phyloP scores from a whole-genome alignment of 2,329 filamentous ascomycete species.

The Beauveria bassiana region DNA sequence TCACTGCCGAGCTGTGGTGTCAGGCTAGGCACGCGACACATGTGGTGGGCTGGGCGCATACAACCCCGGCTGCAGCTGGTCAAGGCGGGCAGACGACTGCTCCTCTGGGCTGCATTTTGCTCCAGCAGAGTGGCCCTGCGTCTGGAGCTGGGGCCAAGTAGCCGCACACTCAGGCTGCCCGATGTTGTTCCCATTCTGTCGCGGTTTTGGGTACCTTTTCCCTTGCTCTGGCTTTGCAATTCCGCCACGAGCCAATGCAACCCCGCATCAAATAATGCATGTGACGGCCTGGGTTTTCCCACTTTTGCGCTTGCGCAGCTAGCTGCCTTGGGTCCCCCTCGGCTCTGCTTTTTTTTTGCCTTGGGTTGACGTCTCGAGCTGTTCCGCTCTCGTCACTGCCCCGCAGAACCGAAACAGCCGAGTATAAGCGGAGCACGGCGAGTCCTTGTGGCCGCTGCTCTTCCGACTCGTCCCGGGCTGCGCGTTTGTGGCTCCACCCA shows the following conservation, averaged over 20 bases:
- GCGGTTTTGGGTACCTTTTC: background rate
- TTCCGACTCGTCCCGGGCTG: conserved; percentile 11
- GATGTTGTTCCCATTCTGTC: background rate
- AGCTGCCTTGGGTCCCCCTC: background rate
- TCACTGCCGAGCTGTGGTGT: background rate
- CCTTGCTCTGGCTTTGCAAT: background rate
- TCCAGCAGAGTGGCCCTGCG: background rate
- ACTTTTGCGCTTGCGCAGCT: background rate
- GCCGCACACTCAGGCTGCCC: background rate
- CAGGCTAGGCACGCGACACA: conserved; percentile 1
- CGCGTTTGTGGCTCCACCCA: background rate
- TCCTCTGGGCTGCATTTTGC: background rate
- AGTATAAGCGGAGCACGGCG: conserved; percentile 12
- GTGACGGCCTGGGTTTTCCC: conserved; percentile 2
- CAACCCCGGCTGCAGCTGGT: background rate
- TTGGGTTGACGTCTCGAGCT: background rate
- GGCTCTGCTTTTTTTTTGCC: background rate
- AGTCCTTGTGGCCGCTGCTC: conserved; percentile 10
- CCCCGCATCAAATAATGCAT: conserved; percentile 7
- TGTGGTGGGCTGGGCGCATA: background rate
- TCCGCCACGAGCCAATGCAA: conserved; percentile 4
- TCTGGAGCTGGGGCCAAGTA: background rate
- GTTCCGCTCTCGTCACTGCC: conserved; percentile 9
- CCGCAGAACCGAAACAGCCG: conserved; percentile 11
- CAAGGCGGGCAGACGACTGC: background rate